These are phyloP conservation scores for Hypoxylon intermedium DNA, from an alignment of 495 filamentous ascomycete genomes.

Conservation along the genomic window DNA sequence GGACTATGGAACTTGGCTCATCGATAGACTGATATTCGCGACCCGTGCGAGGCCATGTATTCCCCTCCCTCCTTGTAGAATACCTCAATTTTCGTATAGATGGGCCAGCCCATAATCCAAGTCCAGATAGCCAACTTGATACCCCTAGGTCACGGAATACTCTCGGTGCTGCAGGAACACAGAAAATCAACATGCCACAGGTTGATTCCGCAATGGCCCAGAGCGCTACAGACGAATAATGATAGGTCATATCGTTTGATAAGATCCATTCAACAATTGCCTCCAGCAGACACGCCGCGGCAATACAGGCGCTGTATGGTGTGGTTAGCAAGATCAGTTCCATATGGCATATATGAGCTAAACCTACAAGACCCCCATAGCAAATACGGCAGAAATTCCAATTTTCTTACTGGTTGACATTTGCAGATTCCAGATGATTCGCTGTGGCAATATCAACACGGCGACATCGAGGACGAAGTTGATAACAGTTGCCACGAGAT, in stretches of 20 bases:
- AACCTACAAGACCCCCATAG: not conserved
- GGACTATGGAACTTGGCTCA: too few species aligned
- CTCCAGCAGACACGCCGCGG: not conserved
- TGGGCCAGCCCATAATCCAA: too few species aligned
- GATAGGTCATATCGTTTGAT: conserved; percentile 14
- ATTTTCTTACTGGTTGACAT: not conserved
- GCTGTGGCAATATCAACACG: not conserved
- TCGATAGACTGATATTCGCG: too few species aligned
- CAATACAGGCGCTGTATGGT: not conserved
- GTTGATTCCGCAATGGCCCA: conserved; percentile 24
- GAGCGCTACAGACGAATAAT: conserved; percentile 3
- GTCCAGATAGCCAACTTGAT: not conserved
- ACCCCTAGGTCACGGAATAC: not conserved
- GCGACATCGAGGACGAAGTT: conserved; percentile 5
- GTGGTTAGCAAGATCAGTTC: not conserved
- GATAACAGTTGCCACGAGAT: not conserved
- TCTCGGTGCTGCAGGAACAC: conserved; percentile 6
- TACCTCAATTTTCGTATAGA: too few species aligned
- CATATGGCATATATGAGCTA: not conserved
- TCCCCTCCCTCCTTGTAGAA: too few species aligned
- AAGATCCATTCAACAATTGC: conserved; percentile 1
- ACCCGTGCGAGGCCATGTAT: too few species aligned
- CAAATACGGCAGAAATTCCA: not conserved
- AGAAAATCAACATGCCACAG: conserved; percentile 11
- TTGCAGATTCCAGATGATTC: not conserved